Evolutionary conservation across 176 grass and related monocot species (phyloP), one percentile per base, ranked within the genome.

Genomic region (Hyparrhenia diplandra): DNA sequence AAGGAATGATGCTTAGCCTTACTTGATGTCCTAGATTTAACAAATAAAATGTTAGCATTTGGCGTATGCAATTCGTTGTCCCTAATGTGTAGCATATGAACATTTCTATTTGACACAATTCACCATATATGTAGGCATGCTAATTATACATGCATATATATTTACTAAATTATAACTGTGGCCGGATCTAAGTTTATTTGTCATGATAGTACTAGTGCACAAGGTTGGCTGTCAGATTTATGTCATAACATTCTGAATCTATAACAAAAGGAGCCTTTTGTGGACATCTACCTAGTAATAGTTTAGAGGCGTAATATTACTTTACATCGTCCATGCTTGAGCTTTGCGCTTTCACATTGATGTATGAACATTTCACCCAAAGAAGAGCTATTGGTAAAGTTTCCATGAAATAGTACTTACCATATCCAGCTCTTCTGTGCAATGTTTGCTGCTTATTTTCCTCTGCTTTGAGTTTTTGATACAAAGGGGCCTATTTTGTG

Each of bases 1-100:
- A n/a, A 76, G 29, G 46, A 88, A 79, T 30, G 88, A 70, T 75
- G 79, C n/a, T n/a, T 69, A 78, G 7, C 40, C 35, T 86, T 80
- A 13, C n/a, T n/a, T 55, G 84, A 86, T 84, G 13, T 86, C 46
- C 21, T 43, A 61, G 32, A 18, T n/a, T 64, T 51, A 70, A 57
- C 17, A 66, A 41, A 18, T 5, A 39, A 54, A 32, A 73, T 65
- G 3, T 67, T 80, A 49, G 10, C 41, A 82, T 55, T 64, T 78
- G 45, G 12, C 45, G 51, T 71, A 25, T 82, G 18, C 37, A 88
- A 59, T 30, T 29, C 2, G 28, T 37, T 79, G 14, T 74, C 16
- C 67, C 20, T 28, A 49, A n/a, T n/a, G 45, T 71, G 78, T 30
- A 69, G n/a, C 18, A 76, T 71, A 69, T 27, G 30, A n/a, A 49